A percentile compares a stretch with the other conserved stretches of the same genome.
Evolutionary conservation across 805 yeast genomes (phyloP).

Genomic region (Pichia insulana): DNA sequence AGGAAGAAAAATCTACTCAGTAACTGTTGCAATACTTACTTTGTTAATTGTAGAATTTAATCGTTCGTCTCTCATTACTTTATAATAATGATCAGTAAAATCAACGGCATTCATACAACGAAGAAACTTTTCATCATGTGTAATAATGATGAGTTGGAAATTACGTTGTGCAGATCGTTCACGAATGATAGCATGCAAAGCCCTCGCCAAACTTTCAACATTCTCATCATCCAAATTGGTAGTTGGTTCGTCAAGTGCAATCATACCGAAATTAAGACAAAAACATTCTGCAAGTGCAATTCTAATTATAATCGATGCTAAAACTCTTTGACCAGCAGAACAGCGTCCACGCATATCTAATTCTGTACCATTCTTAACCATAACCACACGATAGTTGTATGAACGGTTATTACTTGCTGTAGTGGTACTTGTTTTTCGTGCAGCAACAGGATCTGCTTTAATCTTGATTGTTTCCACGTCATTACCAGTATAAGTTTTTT

Average conservation of each 20-base stretch:
- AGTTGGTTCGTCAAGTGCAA: conserved; percentile 96
- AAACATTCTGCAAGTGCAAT: conserved; percentile 92
- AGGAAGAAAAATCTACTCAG: conserved; percentile 16
- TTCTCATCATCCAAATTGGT: conserved; percentile 89
- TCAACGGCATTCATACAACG: conserved; percentile 75
- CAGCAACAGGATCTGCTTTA: conserved; percentile 60
- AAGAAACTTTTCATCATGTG: conserved; percentile 91
- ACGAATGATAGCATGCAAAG: conserved; percentile 67
- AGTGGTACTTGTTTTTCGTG: conserved; percentile 29
- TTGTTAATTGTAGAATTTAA: conserved; percentile 65
- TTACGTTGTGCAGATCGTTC: conserved; percentile 70
- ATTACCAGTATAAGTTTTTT: conserved; percentile 85
- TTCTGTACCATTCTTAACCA: conserved; percentile 87
- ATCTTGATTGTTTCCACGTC: conserved; percentile 89
- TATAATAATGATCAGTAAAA: conserved; percentile 81
- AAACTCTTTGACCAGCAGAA: conserved; percentile 94
- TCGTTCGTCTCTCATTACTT: conserved; percentile 69
- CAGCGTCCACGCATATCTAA: conserved; percentile 97
- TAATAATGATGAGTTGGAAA: conserved; percentile 90
- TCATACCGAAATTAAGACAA: conserved; percentile 90
- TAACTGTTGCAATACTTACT: conserved; percentile 22
- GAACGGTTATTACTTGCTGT: conserved; percentile 40
- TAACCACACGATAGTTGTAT: conserved; percentile 88
- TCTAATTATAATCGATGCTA: conserved; percentile 86
- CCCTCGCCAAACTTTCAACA: conserved; percentile 76